Evolutionary conservation across 148 eudicot species (phyloP).

Genomic region (Tetragonia tetragonoides): DNA sequence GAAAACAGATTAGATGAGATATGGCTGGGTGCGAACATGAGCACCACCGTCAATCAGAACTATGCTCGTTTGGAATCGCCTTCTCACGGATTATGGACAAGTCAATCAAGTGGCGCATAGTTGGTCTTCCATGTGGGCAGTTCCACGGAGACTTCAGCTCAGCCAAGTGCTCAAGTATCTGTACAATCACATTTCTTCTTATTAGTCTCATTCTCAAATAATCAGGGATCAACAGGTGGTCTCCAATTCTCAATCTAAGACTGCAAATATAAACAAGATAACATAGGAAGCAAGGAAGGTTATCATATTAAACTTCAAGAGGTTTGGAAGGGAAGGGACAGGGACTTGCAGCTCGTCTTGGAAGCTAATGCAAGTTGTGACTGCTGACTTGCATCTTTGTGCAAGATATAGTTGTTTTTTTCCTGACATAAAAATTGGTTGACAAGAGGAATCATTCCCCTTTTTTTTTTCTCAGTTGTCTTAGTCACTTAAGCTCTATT

Average conservation of each 20-base stretch:
- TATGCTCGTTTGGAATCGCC: slow-evolving; percentile 13
- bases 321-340: no score
- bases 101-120: slow-evolving; percentile 95
- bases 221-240: not conserved
- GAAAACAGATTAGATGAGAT: not conserved
- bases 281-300: not conserved
- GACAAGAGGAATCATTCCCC: no score
- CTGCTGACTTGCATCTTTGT: not conserved
- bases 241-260: not conserved
- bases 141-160: slow-evolving; percentile 96
- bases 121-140: slow-evolving; percentile 98
- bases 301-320: not conserved
- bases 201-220: not conserved
- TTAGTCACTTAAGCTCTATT: no score
- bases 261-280: not conserved
- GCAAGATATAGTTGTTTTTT: no score
- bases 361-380: not conserved
- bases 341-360: not conserved
- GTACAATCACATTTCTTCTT: slow-evolving; percentile 16
- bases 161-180: slow-evolving; percentile 82
- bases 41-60: slow-evolving; percentile 11
- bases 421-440: no score
- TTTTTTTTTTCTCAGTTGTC: no score
- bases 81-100: slow-evolving; percentile 38
- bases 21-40: not conserved